phyloP scores from a whole-genome alignment of 129 eudicot genomes.

The Solidago caesia region DNA sequence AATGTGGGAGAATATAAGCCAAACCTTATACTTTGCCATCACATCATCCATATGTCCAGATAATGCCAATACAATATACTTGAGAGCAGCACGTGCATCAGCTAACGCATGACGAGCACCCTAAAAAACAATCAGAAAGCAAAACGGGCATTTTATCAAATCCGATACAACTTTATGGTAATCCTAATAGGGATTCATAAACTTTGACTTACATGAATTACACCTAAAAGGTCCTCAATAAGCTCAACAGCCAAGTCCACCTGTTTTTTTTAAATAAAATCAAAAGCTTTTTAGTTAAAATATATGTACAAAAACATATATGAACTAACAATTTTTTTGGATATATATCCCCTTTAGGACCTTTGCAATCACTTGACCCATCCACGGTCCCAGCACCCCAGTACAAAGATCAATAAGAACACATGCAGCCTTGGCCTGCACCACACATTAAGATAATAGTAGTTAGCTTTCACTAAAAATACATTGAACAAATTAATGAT shows the following conservation, averaged over 20 bases:
- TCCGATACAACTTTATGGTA: background rate
- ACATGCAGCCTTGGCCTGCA: constrained; percentile 88
- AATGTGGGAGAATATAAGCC: background rate
- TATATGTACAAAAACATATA: constrained; percentile 4
- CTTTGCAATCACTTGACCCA: constrained; percentile 85
- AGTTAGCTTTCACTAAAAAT: constrained; percentile 3
- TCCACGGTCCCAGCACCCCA: constrained; percentile 91
- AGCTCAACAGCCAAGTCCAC: constrained; percentile 89
- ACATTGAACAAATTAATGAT: background rate
- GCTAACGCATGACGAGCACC: constrained; percentile 52
- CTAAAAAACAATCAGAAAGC: constrained; percentile 37
- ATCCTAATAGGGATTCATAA: background rate
- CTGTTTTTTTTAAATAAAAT: constrained; percentile 32
- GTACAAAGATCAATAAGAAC: constrained; percentile 90
- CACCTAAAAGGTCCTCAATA: constrained; percentile 86
- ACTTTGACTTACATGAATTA: constrained; percentile 60
- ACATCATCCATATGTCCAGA: constrained; percentile 95
- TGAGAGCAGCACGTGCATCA: constrained; percentile 86
- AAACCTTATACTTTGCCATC: constrained; percentile 80
- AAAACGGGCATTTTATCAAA: constrained; percentile 6
- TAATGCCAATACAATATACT: constrained; percentile 75
- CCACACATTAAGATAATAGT: constrained; percentile 19
- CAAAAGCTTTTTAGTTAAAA: constrained; percentile 15
- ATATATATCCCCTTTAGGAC: constrained; percentile 25
- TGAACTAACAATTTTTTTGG: background rate